A percentile compares a stretch with the other conserved stretches of the same genome.
These are phyloP conservation scores for Aspergillus chevalieri DNA, from an alignment of 2,329 filamentous ascomycete genomes.

Conservation along the genomic window DNA sequence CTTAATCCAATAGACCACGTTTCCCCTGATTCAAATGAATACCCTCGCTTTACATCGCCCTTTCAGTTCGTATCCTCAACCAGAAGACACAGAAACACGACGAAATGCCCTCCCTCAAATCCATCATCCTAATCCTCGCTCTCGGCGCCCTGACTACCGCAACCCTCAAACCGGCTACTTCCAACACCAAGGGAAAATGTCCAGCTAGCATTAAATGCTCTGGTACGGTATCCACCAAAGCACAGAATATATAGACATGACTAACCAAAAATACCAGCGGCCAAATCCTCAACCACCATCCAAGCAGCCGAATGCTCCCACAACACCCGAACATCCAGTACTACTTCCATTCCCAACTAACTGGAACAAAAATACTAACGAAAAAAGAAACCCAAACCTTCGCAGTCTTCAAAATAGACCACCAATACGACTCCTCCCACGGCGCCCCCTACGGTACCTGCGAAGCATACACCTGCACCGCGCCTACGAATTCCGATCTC, in stretches of 20 bases:
- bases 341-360: no score
- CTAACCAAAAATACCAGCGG: slow-evolving; percentile 10
- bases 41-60: no score
- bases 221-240: slow-evolving; percentile 10
- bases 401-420: slow-evolving; percentile 37
- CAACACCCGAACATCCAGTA: slow-evolving; percentile 30
- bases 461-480: slow-evolving; percentile 36
- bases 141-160: slow-evolving; percentile 14
- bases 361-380: neutral
- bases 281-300: slow-evolving; percentile 31
- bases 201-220: slow-evolving; percentile 23
- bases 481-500: slow-evolving; percentile 26
- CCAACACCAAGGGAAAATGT: slow-evolving; percentile 33
- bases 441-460: slow-evolving; percentile 47
- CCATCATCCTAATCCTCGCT: slow-evolving; percentile 8
- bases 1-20: no score
- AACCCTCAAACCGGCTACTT: slow-evolving; percentile 29
- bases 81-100: no score
- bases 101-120: slow-evolving; percentile 9
- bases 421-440: slow-evolving; percentile 39
- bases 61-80: no score
- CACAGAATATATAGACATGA: neutral
- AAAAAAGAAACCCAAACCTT: slow-evolving; percentile 26
- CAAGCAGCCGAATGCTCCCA: slow-evolving; percentile 36
- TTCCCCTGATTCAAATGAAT: no score